phyloP scores from a whole-genome alignment of 2,329 filamentous ascomycete species.

The Pseudocercospora fijiensis region DNA sequence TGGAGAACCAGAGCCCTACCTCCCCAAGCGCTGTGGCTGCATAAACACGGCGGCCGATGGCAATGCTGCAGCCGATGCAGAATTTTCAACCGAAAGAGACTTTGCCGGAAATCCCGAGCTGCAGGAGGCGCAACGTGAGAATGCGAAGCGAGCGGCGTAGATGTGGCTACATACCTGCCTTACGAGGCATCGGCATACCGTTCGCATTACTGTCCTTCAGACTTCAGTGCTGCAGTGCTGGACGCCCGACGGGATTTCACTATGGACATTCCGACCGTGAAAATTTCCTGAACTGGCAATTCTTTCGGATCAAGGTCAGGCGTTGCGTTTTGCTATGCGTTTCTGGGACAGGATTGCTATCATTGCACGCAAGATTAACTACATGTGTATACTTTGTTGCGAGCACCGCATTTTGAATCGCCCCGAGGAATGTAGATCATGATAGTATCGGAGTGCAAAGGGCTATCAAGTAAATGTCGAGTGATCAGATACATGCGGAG shows the following conservation, averaged over 20 bases:
- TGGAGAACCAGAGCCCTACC: neutral
- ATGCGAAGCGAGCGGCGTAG: slow-evolving; percentile 1
- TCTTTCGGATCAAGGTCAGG: neutral
- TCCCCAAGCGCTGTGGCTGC: slow-evolving; percentile 5
- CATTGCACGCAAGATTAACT: neutral
- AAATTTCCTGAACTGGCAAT: neutral
- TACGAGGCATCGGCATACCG: neutral
- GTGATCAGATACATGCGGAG: neutral
- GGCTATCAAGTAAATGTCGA: neutral
- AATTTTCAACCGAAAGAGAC: slow-evolving; percentile 5
- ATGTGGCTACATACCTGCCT: slow-evolving; percentile 9
- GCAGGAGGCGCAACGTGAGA: slow-evolving; percentile 7
- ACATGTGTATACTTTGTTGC: neutral
- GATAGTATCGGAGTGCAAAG: neutral
- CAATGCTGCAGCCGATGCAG: slow-evolving; percentile 5
- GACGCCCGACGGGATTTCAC: slow-evolving; percentile 1
- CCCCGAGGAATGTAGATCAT: neutral
- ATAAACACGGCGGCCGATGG: neutral
- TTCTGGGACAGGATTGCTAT: neutral
- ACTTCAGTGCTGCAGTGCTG: neutral
- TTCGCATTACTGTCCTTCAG: neutral
- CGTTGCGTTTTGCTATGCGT: neutral
- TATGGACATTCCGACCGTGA: neutral
- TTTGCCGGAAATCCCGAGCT: slow-evolving; percentile 2
- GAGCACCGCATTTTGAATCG: neutral